Conservation (phyloP, 176 grass and related monocot species). For the Phoenix roebelenii region DNA sequence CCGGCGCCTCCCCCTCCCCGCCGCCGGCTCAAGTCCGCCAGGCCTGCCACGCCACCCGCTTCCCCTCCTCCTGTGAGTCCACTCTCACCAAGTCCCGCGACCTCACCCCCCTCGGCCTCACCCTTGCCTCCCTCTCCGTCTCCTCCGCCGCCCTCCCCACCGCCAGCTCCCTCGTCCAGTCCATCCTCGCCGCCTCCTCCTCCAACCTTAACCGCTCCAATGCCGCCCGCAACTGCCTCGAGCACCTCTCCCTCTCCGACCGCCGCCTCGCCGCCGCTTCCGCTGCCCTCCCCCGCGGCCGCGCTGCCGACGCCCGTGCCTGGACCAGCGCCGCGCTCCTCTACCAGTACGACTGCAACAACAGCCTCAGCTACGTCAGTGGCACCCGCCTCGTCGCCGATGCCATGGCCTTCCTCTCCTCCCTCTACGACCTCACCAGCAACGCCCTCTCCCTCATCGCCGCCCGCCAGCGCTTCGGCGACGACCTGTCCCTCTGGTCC, state of each 20-base stretch:
- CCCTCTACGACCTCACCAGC: slow-evolving; percentile 45
- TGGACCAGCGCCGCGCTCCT: slow-evolving; percentile 53
- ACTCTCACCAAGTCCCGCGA: not conserved
- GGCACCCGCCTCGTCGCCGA: slow-evolving; percentile 43
- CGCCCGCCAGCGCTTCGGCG: slow-evolving; percentile 56
- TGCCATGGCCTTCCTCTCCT: slow-evolving; percentile 66
- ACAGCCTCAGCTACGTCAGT: slow-evolving; percentile 76
- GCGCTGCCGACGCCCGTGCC: slow-evolving; percentile 21
- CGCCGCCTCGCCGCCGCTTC: slow-evolving; percentile 40
- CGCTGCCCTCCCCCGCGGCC: not conserved
- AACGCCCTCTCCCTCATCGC: slow-evolving; percentile 74
- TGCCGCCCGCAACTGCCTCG: slow-evolving; percentile 91
- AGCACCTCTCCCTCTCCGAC: slow-evolving; percentile 43
- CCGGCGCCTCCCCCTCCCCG: not conserved
- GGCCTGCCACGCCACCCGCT: slow-evolving; percentile 11
- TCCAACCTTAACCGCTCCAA: slow-evolving; percentile 52
- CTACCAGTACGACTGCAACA: slow-evolving; percentile 96
- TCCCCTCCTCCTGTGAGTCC: slow-evolving; percentile 6
- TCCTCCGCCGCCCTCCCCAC: slow-evolving; percentile 38
- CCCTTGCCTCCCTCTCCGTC: slow-evolving; percentile 34
- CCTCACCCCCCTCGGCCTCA: slow-evolving; percentile 24
- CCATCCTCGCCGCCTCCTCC: slow-evolving; percentile 45
- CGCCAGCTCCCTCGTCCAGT: slow-evolving; percentile 43
- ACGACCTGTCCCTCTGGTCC: slow-evolving; percentile 48
- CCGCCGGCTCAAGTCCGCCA: not conserved